These are phyloP conservation scores for Suhomyces pyralidae DNA, from an alignment of 805 yeast species.

Conservation along the genomic window DNA sequence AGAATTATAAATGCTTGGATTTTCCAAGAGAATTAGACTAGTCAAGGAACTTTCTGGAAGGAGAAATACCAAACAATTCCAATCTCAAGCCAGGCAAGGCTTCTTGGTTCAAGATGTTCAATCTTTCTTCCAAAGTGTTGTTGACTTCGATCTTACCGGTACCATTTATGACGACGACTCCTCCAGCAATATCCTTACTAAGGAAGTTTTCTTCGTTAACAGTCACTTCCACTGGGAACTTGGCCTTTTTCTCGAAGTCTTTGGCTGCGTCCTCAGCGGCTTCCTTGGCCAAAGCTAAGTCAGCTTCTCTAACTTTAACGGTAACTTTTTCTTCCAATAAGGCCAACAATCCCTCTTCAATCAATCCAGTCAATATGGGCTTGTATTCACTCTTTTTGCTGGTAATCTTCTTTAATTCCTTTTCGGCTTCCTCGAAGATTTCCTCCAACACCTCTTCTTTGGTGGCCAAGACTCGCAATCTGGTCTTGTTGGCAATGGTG, in stretches of 20 bases:
- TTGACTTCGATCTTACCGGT: slow-evolving; percentile 82
- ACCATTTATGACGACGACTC: slow-evolving; percentile 68
- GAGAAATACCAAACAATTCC: slow-evolving; percentile 83
- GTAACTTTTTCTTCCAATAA: slow-evolving; percentile 68
- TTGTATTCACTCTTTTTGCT: slow-evolving; percentile 58
- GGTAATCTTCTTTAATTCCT: slow-evolving; percentile 57
- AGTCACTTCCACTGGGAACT: slow-evolving; percentile 51
- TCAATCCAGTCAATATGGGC: slow-evolving; percentile 68
- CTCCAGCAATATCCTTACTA: slow-evolving; percentile 73
- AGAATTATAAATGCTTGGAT: background rate
- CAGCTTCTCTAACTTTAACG: slow-evolving; percentile 66
- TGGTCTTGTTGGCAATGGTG: slow-evolving; percentile 90
- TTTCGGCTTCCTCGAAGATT: slow-evolving; percentile 68
- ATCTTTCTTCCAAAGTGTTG: slow-evolving; percentile 94
- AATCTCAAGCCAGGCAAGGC: slow-evolving; percentile 91
- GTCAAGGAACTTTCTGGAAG: slow-evolving; percentile 87
- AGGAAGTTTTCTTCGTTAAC: slow-evolving; percentile 59
- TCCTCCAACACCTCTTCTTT: slow-evolving; percentile 73
- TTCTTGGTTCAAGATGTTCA: slow-evolving; percentile 73
- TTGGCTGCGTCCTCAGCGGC: slow-evolving; percentile 61
- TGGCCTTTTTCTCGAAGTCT: slow-evolving; percentile 61
- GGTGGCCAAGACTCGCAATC: slow-evolving; percentile 84
- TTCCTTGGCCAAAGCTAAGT: slow-evolving; percentile 56
- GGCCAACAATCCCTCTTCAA: slow-evolving; percentile 70
- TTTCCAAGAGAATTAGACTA: slow-evolving; percentile 25